These are phyloP conservation scores for Colletotrichum eremochloae DNA, from an alignment of 2,329 filamentous ascomycete species.

Conservation along the genomic window DNA sequence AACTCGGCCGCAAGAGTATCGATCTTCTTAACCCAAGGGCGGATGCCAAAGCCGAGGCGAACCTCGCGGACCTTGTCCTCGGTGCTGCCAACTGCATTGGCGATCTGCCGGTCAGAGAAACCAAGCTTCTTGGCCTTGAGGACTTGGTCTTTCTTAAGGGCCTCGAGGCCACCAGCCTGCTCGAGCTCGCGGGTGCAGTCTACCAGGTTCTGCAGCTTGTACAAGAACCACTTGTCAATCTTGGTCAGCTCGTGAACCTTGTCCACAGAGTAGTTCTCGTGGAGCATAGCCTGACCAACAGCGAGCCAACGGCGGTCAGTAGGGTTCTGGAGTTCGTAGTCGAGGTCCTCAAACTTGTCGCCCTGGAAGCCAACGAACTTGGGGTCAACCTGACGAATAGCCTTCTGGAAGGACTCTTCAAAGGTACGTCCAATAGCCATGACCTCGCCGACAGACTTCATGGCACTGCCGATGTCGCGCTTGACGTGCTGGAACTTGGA, in stretches of 20 bases:
- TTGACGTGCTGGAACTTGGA: conserved; percentile 99
- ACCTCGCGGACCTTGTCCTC: conserved; percentile 91
- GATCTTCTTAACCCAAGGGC: conserved; percentile 97
- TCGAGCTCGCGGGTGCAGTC: conserved; percentile 90
- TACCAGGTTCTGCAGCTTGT: conserved; percentile 98
- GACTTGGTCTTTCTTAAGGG: conserved; percentile 89
- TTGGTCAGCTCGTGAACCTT: conserved; percentile 93
- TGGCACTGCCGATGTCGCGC: conserved; percentile 95
- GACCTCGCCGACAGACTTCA: conserved; percentile 99
- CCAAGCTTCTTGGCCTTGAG: conserved; percentile 96
- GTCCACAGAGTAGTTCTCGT: conserved; percentile 95
- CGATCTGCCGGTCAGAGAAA: conserved; percentile 97
- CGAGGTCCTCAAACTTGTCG: conserved; percentile 92
- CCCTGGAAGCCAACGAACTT: conserved; percentile 94
- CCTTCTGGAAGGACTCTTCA: conserved; percentile 99
- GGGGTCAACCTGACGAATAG: conserved; percentile 96
- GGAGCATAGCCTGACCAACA: conserved; percentile 96
- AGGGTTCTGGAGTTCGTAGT: conserved; percentile 90
- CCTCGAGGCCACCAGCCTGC: conserved; percentile 84
- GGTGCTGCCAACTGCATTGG: conserved; percentile 83
- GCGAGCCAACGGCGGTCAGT: conserved; percentile 98
- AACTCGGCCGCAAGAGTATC: conserved; percentile 98
- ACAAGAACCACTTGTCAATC: conserved; percentile 99
- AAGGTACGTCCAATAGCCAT: conserved; percentile 99
- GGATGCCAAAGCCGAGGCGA: conserved; percentile 88